Percentiles rank a stretch among this genome's conserved stretches.
These are phyloP conservation scores for Avena sativa DNA, from an alignment of 176 grass and related monocot genomes.

Conservation along the genomic window DNA sequence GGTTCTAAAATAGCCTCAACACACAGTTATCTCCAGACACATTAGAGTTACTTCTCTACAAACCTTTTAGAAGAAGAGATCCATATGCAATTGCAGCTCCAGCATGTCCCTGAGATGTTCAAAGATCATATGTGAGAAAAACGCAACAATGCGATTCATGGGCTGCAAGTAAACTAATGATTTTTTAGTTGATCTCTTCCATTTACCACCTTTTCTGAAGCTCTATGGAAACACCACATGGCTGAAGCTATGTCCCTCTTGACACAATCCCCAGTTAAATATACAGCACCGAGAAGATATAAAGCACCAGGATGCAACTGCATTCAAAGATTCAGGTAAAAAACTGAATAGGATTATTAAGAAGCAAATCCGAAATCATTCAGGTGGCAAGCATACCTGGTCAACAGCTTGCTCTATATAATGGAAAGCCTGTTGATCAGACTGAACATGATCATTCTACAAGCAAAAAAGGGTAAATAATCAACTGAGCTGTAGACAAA, in stretches of 20 bases:
- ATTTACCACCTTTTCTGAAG: conserved; percentile 78
- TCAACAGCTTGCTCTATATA: conserved; percentile 95
- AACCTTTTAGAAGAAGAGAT: conserved; percentile 92
- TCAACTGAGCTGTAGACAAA: conserved; percentile 30
- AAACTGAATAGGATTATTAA: conserved; percentile 17
- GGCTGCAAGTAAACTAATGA: conserved; percentile 16
- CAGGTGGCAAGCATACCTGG: conserved; percentile 56
- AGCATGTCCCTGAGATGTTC: conserved; percentile 69
- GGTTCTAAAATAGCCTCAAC: background rate
- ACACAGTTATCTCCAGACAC: background rate
- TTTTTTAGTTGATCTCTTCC: conserved; percentile 7
- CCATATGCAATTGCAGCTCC: conserved; percentile 96
- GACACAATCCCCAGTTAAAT: conserved; percentile 91
- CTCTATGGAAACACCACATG: conserved; percentile 96
- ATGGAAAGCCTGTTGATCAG: conserved; percentile 94
- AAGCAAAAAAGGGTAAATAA: conserved; percentile 31
- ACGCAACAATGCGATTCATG: conserved; percentile 27
- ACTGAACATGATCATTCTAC: conserved; percentile 84
- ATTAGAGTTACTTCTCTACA: conserved; percentile 30
- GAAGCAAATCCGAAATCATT: conserved; percentile 35
- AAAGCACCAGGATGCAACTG: conserved; percentile 93
- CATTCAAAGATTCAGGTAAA: conserved; percentile 40
- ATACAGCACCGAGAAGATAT: conserved; percentile 95
- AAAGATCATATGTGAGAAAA: conserved; percentile 33
- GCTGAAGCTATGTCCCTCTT: conserved; percentile 89